Conservation (phyloP, 2,329 filamentous ascomycete species). For the Colletotrichum sp. region DNA sequence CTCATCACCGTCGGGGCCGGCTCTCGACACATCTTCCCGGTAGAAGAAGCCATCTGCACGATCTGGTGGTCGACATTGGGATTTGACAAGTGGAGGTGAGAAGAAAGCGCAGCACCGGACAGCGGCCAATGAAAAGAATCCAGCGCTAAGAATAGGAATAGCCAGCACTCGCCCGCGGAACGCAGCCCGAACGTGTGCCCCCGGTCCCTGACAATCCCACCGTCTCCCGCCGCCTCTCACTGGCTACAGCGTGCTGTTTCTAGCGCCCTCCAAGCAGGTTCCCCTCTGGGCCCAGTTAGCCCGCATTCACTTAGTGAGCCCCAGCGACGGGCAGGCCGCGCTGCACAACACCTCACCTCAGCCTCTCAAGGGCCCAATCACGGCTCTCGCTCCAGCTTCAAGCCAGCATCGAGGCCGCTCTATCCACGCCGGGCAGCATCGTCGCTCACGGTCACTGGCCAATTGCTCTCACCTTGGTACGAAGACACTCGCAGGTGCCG, state of each 20-base stretch:
- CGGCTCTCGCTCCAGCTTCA: neutral
- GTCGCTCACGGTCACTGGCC: slow-evolving; percentile 3
- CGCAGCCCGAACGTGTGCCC: slow-evolving; percentile 9
- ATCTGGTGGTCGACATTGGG: slow-evolving; percentile 15
- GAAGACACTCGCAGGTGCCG: neutral
- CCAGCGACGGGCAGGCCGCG: slow-evolving; percentile 13
- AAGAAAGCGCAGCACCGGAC: slow-evolving; percentile 2
- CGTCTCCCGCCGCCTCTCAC: neutral
- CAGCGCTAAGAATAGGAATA: slow-evolving; percentile 31
- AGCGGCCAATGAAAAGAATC: slow-evolving; percentile 26
- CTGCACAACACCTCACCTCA: slow-evolving; percentile 21
- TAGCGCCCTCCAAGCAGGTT: slow-evolving; percentile 13
- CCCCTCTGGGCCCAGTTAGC: neutral
- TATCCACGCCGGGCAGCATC: neutral
- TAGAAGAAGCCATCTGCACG: slow-evolving; percentile 1
- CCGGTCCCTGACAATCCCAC: neutral
- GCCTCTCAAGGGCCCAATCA: slow-evolving; percentile 8
- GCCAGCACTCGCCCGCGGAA: slow-evolving; percentile 2
- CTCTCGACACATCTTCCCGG: slow-evolving; percentile 9
- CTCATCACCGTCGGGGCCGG: neutral
- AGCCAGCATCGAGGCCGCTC: neutral
- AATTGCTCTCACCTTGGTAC: neutral
- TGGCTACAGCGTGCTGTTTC: slow-evolving; percentile 1
- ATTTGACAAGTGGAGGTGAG: slow-evolving; percentile 13
- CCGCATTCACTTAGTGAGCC: neutral